These are phyloP conservation scores for Aspergillus amoenus DNA, from an alignment of 2,329 filamentous ascomycete genomes.

Conservation along the genomic window DNA sequence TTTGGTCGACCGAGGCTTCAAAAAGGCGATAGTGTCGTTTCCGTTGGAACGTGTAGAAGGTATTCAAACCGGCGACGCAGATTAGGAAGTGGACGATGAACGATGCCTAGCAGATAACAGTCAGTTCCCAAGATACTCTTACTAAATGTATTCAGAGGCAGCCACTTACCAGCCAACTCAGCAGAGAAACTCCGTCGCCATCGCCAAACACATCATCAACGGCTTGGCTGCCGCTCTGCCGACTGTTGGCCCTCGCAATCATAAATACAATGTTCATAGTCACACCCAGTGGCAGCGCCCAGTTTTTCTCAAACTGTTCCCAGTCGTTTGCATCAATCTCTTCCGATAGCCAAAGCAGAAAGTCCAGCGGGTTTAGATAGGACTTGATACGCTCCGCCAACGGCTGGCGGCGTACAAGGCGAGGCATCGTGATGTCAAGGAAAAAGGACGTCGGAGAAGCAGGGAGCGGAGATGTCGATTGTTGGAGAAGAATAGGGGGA, in stretches of 20 bases:
- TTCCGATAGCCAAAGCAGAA: constrained; percentile 86
- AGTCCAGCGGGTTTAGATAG: constrained; percentile 82
- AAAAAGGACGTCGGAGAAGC: neutral
- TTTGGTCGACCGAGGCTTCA: constrained; percentile 75
- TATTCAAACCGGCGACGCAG: constrained; percentile 69
- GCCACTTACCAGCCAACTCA: constrained; percentile 61
- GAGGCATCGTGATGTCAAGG: constrained; percentile 61
- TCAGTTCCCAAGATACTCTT: constrained; percentile 3
- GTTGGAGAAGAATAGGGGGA: neutral
- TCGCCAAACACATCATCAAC: constrained; percentile 86
- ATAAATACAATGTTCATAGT: constrained; percentile 77
- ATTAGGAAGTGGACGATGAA: constrained; percentile 71
- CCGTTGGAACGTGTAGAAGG: constrained; percentile 76
- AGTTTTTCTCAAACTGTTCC: constrained; percentile 72
- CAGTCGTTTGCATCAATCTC: constrained; percentile 89
- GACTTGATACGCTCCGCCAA: constrained; percentile 77
- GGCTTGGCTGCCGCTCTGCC: constrained; percentile 48
- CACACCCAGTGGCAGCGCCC: constrained; percentile 74
- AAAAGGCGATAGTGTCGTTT: constrained; percentile 89
- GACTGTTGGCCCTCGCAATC: constrained; percentile 76
- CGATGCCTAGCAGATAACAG: constrained; percentile 54
- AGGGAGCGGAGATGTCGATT: neutral
- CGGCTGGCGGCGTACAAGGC: constrained; percentile 77
- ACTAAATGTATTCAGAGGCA: neutral
- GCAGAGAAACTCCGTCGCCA: constrained; percentile 61